These are phyloP conservation scores for Vanderwaltozyma verrucispora DNA, from an alignment of 805 yeast genomes.

Conservation along the genomic window DNA sequence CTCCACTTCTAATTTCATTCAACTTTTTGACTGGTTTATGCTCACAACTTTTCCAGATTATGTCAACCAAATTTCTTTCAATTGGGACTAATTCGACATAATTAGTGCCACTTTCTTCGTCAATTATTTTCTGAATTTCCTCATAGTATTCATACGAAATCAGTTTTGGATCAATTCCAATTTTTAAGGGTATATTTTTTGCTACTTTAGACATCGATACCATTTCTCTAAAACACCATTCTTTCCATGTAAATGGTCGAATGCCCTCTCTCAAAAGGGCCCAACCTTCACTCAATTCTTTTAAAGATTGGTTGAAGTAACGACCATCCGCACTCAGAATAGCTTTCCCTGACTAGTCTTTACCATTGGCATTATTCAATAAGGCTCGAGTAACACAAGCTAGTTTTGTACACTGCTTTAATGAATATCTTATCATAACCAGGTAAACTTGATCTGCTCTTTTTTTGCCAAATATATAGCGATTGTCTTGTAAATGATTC, in stretches of 20 bases:
- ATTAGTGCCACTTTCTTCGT: slow-evolving; percentile 22
- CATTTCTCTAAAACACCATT: slow-evolving; percentile 37
- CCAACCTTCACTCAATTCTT: slow-evolving; percentile 73
- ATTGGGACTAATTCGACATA: slow-evolving; percentile 39
- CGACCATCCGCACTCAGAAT: slow-evolving; percentile 86
- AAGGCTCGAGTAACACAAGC: no score
- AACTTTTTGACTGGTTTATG: slow-evolving; percentile 40
- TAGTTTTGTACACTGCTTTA: not conserved
- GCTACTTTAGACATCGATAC: not conserved
- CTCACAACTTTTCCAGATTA: slow-evolving; percentile 61
- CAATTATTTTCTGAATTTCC: slow-evolving; percentile 8
- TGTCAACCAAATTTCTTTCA: slow-evolving; percentile 52
- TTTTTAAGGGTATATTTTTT: slow-evolving; percentile 7
- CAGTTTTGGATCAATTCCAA: slow-evolving; percentile 75
- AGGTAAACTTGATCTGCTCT: no score
- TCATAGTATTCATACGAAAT: slow-evolving; percentile 37
- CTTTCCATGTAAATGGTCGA: slow-evolving; percentile 66
- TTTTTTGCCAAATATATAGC: no score
- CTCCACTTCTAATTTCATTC: slow-evolving; percentile 40
- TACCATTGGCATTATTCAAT: no score
- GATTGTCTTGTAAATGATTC: no score
- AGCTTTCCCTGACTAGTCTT: slow-evolving; percentile 45
- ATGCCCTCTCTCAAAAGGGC: slow-evolving; percentile 64
- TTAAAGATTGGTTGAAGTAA: slow-evolving; percentile 78
- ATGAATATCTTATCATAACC: not conserved